A percentile compares a stretch with the other conserved stretches of the same genome.
Conservation (phyloP, 768 basidiomycete species). For the Suillus occidentalis region DNA sequence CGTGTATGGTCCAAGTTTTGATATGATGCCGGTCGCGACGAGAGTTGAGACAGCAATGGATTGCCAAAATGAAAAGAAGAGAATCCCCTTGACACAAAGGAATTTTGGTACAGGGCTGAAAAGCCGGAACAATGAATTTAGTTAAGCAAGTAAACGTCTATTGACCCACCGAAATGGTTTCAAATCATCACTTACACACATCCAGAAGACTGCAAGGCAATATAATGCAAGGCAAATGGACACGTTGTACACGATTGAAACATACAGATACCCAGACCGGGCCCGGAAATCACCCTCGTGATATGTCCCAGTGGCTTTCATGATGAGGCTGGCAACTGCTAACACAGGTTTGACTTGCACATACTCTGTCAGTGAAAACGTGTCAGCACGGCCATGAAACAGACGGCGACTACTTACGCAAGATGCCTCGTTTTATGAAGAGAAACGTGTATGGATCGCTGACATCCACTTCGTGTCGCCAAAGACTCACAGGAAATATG, state of each 20-base stretch:
- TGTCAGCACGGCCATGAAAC: constrained; percentile 4
- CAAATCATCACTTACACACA: constrained; percentile 85
- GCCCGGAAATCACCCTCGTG: constrained; percentile 86
- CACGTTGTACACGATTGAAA: constrained; percentile 81
- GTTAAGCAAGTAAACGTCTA: neutral
- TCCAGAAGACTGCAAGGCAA: constrained; percentile 97
- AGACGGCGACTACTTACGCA: constrained; percentile 55
- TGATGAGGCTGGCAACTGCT: constrained; percentile 77
- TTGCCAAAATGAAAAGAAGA: constrained; percentile 99
- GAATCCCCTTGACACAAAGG: constrained; percentile 96
- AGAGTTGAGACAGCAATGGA: constrained; percentile 81
- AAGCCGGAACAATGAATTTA: constrained; percentile 9
- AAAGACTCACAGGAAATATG: constrained; percentile 83
- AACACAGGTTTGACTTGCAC: constrained; percentile 94
- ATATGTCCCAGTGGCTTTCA: constrained; percentile 86
- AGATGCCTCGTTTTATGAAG: constrained; percentile 90
- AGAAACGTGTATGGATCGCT: constrained; percentile 95
- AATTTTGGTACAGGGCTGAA: constrained; percentile 91
- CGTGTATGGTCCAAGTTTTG: constrained; percentile 80
- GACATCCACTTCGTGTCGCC: constrained; percentile 83
- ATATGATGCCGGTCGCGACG: constrained; percentile 80
- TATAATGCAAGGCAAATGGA: constrained; percentile 82
- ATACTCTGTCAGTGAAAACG: constrained; percentile 65
- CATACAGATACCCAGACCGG: constrained; percentile 88
- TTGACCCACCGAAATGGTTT: constrained; percentile 76